phyloP scores from a whole-genome alignment of 2,329 filamentous ascomycete species.

The Aspergillus alliaceus region DNA sequence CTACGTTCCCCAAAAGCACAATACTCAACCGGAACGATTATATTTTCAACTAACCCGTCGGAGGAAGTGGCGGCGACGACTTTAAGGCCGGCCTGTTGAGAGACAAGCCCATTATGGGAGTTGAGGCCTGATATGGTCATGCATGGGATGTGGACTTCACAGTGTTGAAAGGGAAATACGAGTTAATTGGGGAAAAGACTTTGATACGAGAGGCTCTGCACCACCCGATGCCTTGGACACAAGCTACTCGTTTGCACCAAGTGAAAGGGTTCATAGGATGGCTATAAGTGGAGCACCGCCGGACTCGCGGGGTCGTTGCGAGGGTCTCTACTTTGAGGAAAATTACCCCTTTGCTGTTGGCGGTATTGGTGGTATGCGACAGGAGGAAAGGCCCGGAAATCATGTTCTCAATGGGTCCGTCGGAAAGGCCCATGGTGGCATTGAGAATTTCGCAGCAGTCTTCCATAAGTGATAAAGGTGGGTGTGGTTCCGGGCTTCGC shows the following conservation, averaged over 20 bases:
- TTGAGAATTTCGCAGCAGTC: background rate
- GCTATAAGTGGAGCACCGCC: background rate
- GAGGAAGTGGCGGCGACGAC: background rate
- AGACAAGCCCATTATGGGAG: background rate
- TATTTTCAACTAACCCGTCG: background rate
- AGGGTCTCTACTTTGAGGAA: background rate
- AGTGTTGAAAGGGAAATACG: background rate
- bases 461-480: background rate
- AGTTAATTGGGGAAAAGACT: background rate
- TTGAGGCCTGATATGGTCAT: background rate
- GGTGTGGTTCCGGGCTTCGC: no score
- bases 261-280: background rate
- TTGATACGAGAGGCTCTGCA: no score
- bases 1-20: no score
- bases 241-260: background rate
- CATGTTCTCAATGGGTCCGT: background rate
- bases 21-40: background rate
- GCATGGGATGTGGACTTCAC: background rate
- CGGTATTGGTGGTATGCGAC: background rate
- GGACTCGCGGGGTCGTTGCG: background rate
- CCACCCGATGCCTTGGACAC: background rate
- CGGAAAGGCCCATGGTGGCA: background rate
- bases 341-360: background rate
- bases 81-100: background rate
- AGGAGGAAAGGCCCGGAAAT: background rate